phyloP scores from a whole-genome alignment of 768 basidiomycete genomes.

The Piloderma croceum region DNA sequence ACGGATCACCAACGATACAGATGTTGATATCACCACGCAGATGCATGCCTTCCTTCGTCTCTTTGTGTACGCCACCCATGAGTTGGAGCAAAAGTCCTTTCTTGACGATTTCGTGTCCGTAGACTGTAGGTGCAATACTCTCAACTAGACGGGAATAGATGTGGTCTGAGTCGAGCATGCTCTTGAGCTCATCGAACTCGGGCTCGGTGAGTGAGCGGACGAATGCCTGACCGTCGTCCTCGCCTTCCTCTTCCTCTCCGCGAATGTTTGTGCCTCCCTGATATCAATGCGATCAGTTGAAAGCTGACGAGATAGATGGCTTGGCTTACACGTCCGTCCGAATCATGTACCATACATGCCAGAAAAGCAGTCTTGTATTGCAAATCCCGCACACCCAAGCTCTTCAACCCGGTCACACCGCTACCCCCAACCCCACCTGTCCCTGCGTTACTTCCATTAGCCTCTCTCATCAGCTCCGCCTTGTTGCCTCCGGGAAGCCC shows the following conservation, averaged over 20 bases:
- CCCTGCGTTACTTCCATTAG: constrained; percentile 57
- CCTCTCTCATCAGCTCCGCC: constrained; percentile 85
- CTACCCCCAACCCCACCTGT: constrained; percentile 63
- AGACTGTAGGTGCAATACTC: constrained; percentile 96
- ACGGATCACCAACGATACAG: constrained; percentile 95
- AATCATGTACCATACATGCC: constrained; percentile 94
- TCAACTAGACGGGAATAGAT: constrained; percentile 92
- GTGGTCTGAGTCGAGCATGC: constrained; percentile 91
- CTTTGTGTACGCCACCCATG: constrained; percentile 98
- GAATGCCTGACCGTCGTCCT: constrained; percentile 78
- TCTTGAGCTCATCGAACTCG: constrained; percentile 90
- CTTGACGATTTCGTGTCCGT: constrained; percentile 98
- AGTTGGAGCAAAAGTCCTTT: constrained; percentile 93
- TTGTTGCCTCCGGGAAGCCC: constrained; percentile 92
- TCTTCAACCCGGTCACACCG: constrained; percentile 93
- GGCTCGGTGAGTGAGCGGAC: constrained; percentile 85
- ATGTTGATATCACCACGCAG: constrained; percentile 98
- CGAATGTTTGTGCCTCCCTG: constrained; percentile 85
- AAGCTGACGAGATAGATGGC: neutral
- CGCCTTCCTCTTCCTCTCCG: constrained; percentile 79
- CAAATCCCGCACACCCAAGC: constrained; percentile 88
- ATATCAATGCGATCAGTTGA: constrained; percentile 3
- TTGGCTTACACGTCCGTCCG: constrained; percentile 74
- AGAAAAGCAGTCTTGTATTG: constrained; percentile 99
- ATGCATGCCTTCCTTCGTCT: constrained; percentile 94